Conservation (phyloP, 306 rosid genomes). For the Echinosophora koreensis region DNA sequence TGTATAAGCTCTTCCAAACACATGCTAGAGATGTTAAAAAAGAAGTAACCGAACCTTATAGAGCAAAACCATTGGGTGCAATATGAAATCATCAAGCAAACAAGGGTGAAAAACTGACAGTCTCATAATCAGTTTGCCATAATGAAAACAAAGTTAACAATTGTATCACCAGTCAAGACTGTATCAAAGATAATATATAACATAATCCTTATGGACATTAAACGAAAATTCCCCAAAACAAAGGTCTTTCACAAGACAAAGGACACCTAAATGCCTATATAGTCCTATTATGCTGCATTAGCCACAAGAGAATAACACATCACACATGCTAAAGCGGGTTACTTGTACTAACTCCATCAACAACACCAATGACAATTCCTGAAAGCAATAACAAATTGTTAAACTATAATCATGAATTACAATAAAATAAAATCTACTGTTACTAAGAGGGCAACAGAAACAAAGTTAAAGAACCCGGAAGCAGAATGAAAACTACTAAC, state of each 20-base stretch:
- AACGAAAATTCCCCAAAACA: constrained; percentile 50
- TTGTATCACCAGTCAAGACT: constrained; percentile 51
- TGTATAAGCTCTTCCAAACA: too few species aligned
- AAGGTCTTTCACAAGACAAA: constrained; percentile 49
- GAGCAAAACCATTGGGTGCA: constrained; percentile 11
- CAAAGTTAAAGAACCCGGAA: neutral
- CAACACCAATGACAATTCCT: constrained; percentile 60
- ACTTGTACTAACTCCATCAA: constrained; percentile 49
- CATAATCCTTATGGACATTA: constrained; percentile 63
- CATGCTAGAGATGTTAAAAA: neutral
- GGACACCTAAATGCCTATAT: constrained; percentile 52
- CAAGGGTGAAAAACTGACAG: constrained; percentile 4
- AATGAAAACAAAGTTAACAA: constrained; percentile 53
- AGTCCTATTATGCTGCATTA: constrained; percentile 50
- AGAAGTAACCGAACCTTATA: neutral
- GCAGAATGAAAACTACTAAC: constrained; percentile 59
- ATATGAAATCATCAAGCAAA: constrained; percentile 30
- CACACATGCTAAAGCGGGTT: constrained; percentile 52
- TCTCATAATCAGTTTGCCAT: constrained; percentile 36
- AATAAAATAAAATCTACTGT: neutral
- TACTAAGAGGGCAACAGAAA: neutral
- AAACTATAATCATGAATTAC: neutral
- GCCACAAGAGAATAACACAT: constrained; percentile 63
- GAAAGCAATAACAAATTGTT: constrained; percentile 50
- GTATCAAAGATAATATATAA: constrained; percentile 53